Conservation (phyloP, 768 basidiomycete genomes). For the Pholiota molesta region DNA sequence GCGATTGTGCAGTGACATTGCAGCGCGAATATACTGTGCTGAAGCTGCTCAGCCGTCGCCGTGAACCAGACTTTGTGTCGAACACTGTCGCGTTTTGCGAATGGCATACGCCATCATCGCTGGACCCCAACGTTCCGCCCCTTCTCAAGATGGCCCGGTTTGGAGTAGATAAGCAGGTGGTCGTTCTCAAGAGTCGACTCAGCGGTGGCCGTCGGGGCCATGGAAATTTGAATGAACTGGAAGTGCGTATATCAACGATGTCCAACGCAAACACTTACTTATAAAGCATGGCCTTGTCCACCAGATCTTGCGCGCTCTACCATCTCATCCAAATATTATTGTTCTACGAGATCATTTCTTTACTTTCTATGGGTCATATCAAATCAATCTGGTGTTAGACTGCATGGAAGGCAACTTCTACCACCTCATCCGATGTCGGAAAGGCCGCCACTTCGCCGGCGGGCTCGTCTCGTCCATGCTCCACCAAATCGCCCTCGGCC, state of each 20-base stretch:
- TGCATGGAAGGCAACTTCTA: constrained; percentile 99
- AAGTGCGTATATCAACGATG: background rate
- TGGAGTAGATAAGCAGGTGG: background rate
- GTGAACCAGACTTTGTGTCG: background rate
- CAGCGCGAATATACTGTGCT: constrained; percentile 7
- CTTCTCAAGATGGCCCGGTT: constrained; percentile 3
- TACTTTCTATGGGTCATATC: constrained; percentile 54
- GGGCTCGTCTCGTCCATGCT: constrained; percentile 92
- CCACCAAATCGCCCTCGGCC: constrained; percentile 81
- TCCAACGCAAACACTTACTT: background rate
- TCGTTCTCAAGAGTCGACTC: constrained; percentile 8
- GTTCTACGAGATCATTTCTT: constrained; percentile 95
- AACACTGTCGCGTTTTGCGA: background rate
- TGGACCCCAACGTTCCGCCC: constrained; percentile 1
- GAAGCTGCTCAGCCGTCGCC: constrained; percentile 1
- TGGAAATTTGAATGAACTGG: background rate
- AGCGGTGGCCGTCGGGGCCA: background rate
- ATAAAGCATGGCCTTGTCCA: constrained; percentile 11
- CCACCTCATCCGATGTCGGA: constrained; percentile 92
- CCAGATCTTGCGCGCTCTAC: constrained; percentile 89
- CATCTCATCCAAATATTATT: constrained; percentile 91
- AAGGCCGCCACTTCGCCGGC: constrained; percentile 85
- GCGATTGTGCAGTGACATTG: background rate
- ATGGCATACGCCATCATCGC: constrained; percentile 7
- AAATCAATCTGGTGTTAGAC: constrained; percentile 94